These are phyloP conservation scores for Syzygium aqueum DNA, from an alignment of 345 rosid genomes.

Conservation along the genomic window DNA sequence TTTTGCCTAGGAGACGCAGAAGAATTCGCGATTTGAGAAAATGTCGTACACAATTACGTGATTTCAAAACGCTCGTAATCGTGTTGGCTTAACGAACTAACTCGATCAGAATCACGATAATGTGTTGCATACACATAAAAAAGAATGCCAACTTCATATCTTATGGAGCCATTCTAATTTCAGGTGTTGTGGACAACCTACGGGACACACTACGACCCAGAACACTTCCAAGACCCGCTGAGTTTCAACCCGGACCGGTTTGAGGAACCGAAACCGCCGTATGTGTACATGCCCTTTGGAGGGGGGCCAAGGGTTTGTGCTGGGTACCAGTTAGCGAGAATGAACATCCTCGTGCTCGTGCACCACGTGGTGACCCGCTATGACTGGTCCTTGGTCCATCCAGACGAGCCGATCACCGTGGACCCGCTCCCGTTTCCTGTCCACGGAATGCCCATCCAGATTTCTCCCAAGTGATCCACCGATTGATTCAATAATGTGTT, in stretches of 20 bases:
- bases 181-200: constrained; percentile 66
- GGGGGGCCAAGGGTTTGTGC: constrained; percentile 73
- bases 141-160: too few relatives aligned
- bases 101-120: not conserved
- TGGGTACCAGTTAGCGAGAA: constrained; percentile 67
- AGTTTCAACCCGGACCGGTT: constrained; percentile 18
- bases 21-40: too few relatives aligned
- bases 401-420: constrained; percentile 42
- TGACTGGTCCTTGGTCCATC: constrained; percentile 43
- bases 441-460: constrained; percentile 53
- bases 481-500: not conserved
- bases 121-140: not conserved
- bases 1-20: not conserved
- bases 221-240: constrained; percentile 38
- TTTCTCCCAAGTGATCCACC: constrained; percentile 25
- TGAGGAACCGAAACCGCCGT: constrained; percentile 34
- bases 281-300: constrained; percentile 55
- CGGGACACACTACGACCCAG: constrained; percentile 46
- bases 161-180: not conserved
- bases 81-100: not conserved
- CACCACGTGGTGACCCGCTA: constrained; percentile 42
- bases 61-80: too few relatives aligned
- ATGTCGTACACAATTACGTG: not conserved
- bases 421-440: constrained; percentile 71
- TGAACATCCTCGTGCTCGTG: constrained; percentile 47